These are phyloP conservation scores for Puccinellia tenuiflora DNA, from an alignment of 176 grass and related monocot species.

Conservation along the genomic window DNA sequence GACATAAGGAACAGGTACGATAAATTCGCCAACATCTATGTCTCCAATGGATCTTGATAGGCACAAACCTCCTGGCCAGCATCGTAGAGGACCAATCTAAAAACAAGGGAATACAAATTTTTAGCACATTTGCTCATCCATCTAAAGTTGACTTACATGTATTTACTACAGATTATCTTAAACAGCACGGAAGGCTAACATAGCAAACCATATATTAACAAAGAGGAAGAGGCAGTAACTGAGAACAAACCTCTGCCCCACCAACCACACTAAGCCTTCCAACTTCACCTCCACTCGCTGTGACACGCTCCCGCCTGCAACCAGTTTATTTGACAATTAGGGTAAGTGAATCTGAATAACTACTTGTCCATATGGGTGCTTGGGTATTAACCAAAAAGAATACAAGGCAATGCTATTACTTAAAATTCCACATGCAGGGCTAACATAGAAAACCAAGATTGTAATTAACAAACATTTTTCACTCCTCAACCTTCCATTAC, in stretches of 20 bases:
- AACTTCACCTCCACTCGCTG: constrained; percentile 96
- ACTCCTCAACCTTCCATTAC: neutral
- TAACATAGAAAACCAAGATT: constrained; percentile 7
- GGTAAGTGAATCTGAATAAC: neutral
- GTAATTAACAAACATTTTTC: neutral
- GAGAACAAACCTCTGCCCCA: constrained; percentile 73
- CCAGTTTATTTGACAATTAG: constrained; percentile 14
- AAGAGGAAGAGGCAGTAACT: constrained; percentile 1
- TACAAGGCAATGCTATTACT: neutral
- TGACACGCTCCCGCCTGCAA: constrained; percentile 88
- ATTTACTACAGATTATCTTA: constrained; percentile 1
- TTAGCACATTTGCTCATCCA: constrained; percentile 9
- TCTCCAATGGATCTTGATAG: constrained; percentile 97
- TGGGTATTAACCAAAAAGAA: neutral
- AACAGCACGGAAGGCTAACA: constrained; percentile 8
- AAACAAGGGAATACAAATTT: neutral
- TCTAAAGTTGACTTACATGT: constrained; percentile 15
- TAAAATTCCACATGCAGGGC: neutral
- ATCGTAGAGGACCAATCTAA: constrained; percentile 88
- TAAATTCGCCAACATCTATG: constrained; percentile 95
- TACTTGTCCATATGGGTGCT: neutral
- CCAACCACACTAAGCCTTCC: constrained; percentile 94
- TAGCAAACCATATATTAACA: neutral
- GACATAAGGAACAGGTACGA: constrained; percentile 89
- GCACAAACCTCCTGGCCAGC: constrained; percentile 93